Evolutionary conservation across 805 yeast species (phyloP), one percentile per base, ranked within the genome.

Genomic region (Monosporozyma siamensis): DNA sequence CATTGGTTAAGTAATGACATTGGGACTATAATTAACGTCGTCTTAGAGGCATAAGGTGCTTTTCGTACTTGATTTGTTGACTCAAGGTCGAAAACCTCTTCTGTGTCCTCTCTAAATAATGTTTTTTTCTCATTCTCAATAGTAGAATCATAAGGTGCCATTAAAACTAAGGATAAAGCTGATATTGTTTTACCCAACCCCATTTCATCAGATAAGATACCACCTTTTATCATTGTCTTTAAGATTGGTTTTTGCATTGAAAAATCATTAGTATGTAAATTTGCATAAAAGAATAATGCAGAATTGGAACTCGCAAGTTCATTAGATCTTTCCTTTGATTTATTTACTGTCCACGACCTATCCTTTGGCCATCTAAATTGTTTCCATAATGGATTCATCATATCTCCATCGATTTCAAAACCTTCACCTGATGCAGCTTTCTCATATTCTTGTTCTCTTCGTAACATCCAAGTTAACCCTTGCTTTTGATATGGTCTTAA

Each of bases 121-220:
- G 29, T 42, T 15, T 44, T 49, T 12, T 44, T 43, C 5, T 23
- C 41, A 7, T 44, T 43, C 5, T 23, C 41, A 7, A 8, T 54
- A 1, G 50, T 47, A 11, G 56, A 44, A 53, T 82, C 89, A 37
- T 52, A 58, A 0, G 87, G 84, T 8, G 72, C 78, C 0, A 85
- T 71, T 44, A 82, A 76, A 10, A 89, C 69, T 39, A 90, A 63
- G 0, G 96, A 73, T 41, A 87, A 62, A 0, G 95, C 77, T 1
- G 95, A 82, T 20, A 89, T 82, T 0, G 97, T 89, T 57, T 89
- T 89, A 34, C 97, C 97, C 7, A 89, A 68, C 0, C 97, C 97
- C 97, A 89, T 89, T 59, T 89, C 97, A 65, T 89, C 97, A 0
- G 97, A 95, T 12, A 89, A 65, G 17, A 89, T 83, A 2, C 97